Base-by-base conservation (phyloP, 805 yeast species). In the Barnettozyma populi region DNA sequence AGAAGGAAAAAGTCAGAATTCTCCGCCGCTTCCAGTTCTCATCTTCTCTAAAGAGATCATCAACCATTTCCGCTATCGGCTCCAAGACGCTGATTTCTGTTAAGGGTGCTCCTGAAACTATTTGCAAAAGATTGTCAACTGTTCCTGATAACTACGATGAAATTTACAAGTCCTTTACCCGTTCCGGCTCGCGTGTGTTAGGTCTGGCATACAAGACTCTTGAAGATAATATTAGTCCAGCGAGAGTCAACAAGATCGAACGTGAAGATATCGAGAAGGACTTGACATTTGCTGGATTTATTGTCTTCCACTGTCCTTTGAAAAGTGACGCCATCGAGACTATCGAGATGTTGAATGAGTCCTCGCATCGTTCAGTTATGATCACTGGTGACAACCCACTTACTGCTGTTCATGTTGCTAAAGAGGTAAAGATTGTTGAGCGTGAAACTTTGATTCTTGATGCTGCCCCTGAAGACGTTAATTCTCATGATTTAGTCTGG, bases 301-400 rank as follows among this genome's bases (percentile, higher is more conserved):
- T 94, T 59, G 94, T 94, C 47, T 94, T 94, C 86, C 96, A 89
- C 65, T 90, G 98, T 72, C 99, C 99, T 18, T 79, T 94, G 76
- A 94, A 94, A 67, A 76, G 75, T 34, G 99, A 94, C 70, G 99
- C 99, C 34, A 72, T 88, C 63, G 95, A 82, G 56, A 85, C 96
- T 36, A 82, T 94, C 56, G 75, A 80, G 61, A 92, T 90, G 97
- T 76, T 94, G 67, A 92, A 89, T 68, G 95, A 89, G 63, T 90
- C 97, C 1, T 81, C 92, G 46, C 99, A 94, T 67, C 89, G 99
- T 64, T 87, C 89, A 65, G 81, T 94, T 38, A 94, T 94, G 99
- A 94, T 94, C 57, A 94, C 99, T 43, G 99, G 99, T 75, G 99
- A 94, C 69, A 94, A 92, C 67, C 97, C 99, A 36, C 78, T 94